Conservation (phyloP, 495 filamentous ascomycete genomes). For the Pyronema omphalodes region DNA sequence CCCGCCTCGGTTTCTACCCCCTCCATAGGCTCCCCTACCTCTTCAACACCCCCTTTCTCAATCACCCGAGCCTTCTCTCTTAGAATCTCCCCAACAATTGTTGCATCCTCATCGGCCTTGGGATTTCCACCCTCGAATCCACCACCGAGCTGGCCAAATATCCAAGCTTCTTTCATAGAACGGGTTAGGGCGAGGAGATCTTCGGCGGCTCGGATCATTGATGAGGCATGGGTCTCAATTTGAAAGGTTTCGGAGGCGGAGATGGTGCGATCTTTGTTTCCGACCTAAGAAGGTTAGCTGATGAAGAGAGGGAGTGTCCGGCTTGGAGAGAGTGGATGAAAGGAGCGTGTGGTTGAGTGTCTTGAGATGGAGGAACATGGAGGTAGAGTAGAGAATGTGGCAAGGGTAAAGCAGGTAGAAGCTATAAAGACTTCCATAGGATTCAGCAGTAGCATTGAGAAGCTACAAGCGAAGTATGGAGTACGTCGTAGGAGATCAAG, state of each 20-base stretch:
- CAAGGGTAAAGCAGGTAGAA: no score
- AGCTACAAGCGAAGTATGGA: no score
- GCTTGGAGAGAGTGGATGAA: no score
- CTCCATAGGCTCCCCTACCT: conserved; percentile 25
- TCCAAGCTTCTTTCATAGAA: conserved; percentile 53
- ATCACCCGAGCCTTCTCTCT: conserved; percentile 28
- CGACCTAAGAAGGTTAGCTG: conserved; percentile 22
- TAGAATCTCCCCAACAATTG: conserved; percentile 32
- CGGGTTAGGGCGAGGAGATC: conserved; percentile 45
- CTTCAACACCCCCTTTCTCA: conserved; percentile 12
- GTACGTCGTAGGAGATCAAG: neutral
- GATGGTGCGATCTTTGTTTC: conserved; percentile 26
- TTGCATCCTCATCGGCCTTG: conserved; percentile 32
- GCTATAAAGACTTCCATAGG: no score
- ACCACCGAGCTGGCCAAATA: conserved; percentile 54
- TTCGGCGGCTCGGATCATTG: conserved; percentile 46
- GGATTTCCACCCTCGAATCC: conserved; percentile 29
- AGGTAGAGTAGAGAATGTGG: no score
- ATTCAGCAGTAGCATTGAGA: neutral
- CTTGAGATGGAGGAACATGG: no score
- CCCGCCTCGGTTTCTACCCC: conserved; percentile 7
- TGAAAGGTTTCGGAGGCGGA: conserved; percentile 43
- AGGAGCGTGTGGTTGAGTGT: neutral
- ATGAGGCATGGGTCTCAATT: conserved; percentile 45
- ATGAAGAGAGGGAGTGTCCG: conserved; percentile 1